Conservation (phyloP, 305 asterid species). For the Salvia sclarea region DNA sequence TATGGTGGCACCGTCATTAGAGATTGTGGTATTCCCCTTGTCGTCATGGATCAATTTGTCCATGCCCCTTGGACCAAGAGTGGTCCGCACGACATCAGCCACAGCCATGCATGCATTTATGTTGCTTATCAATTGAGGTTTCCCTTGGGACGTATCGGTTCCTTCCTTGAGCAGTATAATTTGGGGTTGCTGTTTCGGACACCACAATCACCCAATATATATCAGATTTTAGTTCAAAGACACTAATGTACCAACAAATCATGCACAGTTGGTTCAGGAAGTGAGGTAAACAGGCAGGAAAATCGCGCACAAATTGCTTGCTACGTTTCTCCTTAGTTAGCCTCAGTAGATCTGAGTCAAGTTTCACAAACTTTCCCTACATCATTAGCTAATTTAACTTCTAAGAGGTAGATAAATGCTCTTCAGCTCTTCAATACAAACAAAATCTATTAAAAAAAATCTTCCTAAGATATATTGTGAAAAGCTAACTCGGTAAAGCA, state of each 20-base stretch:
- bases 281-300: background rate
- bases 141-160: constrained; percentile 98
- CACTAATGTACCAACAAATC: constrained; percentile 5
- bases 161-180: constrained; percentile 95
- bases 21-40: constrained; percentile 93
- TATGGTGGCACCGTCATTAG: constrained; percentile 99
- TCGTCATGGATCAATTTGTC: constrained; percentile 99
- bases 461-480: background rate
- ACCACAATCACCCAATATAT: constrained; percentile 18
- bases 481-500: constrained; percentile 10
- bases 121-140: constrained; percentile 89
- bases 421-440: background rate
- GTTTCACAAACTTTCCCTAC: background rate
- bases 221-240: constrained; percentile 11
- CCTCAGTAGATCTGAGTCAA: background rate
- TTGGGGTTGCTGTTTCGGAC: constrained; percentile 78
- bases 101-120: constrained; percentile 90
- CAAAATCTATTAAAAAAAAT: background rate
- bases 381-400: background rate
- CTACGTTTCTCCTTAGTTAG: background rate
- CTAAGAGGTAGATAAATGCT: background rate
- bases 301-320: background rate
- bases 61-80: constrained; percentile 99
- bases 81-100: constrained; percentile 84
- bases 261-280: background rate